phyloP scores from a whole-genome alignment of 2,329 filamentous ascomycete genomes.

The Elsinoe fawcettii region DNA sequence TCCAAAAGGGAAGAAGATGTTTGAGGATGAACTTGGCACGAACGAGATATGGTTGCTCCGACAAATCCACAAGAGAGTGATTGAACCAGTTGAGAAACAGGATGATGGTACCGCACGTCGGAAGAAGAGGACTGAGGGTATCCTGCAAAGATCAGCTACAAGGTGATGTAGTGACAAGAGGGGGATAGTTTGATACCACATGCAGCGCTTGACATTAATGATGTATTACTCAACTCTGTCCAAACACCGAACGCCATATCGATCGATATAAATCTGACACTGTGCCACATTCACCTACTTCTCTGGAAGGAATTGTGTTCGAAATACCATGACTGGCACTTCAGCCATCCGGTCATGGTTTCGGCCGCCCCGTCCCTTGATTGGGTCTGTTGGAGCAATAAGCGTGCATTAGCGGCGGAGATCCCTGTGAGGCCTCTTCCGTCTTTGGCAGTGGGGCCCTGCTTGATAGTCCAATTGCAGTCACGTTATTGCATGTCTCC shows the following conservation, averaged over 20 bases:
- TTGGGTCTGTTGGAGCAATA: not conserved
- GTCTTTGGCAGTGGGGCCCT: not conserved
- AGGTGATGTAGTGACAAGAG: not conserved
- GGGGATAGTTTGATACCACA: not conserved
- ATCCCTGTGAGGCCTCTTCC: not conserved
- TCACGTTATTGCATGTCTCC: not conserved
- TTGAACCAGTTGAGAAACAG: not conserved
- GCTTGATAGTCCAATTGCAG: not conserved
- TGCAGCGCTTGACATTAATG: not conserved
- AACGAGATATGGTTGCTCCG: not conserved
- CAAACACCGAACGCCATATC: not conserved
- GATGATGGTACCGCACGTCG: not conserved
- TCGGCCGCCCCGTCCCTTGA: slow-evolving; percentile 7
- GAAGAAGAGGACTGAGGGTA: not conserved
- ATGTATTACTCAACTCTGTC: not conserved
- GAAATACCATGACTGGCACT: not conserved
- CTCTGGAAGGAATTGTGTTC: not conserved
- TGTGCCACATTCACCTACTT: not conserved
- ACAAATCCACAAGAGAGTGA: not conserved
- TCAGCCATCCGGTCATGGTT: not conserved
- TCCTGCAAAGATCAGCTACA: not conserved
- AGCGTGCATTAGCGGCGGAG: not conserved
- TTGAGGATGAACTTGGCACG: not conserved
- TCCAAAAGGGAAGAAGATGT: not conserved
- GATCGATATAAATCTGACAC: not conserved